Evolutionary conservation across 305 asterid genomes (phyloP).

Genomic region (Ilex paraguariensis): DNA sequence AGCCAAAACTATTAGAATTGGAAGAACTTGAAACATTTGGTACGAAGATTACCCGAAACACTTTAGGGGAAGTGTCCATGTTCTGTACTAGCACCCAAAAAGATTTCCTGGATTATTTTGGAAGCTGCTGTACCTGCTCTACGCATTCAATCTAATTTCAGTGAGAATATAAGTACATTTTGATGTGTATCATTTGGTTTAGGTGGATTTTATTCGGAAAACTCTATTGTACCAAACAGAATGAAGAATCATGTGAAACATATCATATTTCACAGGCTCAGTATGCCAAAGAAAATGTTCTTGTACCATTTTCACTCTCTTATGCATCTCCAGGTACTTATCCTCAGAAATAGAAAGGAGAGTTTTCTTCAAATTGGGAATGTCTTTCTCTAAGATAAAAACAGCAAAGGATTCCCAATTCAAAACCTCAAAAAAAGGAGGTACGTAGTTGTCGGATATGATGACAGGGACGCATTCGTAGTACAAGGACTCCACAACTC

Average conservation of each 20-base stretch:
- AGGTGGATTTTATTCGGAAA: constrained; percentile 14
- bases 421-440: constrained; percentile 61
- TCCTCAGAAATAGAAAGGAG: constrained; percentile 43
- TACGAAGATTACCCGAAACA: no score
- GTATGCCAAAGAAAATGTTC: constrained; percentile 68
- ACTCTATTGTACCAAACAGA: constrained; percentile 67
- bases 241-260: constrained; percentile 74
- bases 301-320: constrained; percentile 47
- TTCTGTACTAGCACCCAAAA: no score
- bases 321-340: constrained; percentile 50
- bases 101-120: no score
- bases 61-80: no score
- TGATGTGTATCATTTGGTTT: no score
- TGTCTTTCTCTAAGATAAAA: constrained; percentile 55
- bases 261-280: constrained; percentile 44
- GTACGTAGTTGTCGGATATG: constrained; percentile 60
- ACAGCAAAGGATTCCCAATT: constrained; percentile 63
- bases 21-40: no score
- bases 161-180: no score
- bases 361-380: constrained; percentile 58
- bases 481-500: constrained; percentile 59
- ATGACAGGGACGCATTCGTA: constrained; percentile 68
- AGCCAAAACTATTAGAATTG: no score
- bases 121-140: no score
- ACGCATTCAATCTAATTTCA: no score